phyloP scores from a whole-genome alignment of 2,329 filamentous ascomycete genomes.

The Claviceps fusiformis region DNA sequence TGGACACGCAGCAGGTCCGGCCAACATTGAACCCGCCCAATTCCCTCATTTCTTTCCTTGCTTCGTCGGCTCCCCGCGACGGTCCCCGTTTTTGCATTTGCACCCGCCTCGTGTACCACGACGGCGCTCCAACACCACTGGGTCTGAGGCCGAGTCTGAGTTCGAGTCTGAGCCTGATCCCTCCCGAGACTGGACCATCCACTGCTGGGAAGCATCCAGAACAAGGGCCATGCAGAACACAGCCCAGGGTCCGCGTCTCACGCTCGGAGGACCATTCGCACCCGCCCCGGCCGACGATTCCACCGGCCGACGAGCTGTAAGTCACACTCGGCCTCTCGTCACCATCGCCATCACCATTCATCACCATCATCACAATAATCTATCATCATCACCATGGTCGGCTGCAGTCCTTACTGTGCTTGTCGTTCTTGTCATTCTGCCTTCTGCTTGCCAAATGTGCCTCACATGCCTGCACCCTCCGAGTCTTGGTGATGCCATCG shows the following conservation, averaged over 20 bases:
- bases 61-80: neutral
- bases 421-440: neutral
- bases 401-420: neutral
- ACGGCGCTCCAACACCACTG: neutral
- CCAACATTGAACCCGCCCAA: neutral
- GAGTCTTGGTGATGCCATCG: neutral
- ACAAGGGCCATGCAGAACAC: constrained; percentile 5
- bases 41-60: neutral
- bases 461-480: neutral
- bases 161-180: neutral
- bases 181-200: neutral
- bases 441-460: neutral
- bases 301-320: constrained; percentile 22
- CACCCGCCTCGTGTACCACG: neutral
- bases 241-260: constrained; percentile 2
- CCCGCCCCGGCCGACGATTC: constrained; percentile 24
- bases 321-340: constrained; percentile 10
- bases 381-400: neutral
- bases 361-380: neutral
- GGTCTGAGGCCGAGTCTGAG: no score
- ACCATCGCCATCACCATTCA: neutral
- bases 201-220: neutral
- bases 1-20: no score
- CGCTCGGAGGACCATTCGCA: neutral
- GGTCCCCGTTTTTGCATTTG: neutral